Evolutionary conservation across 2,329 filamentous ascomycete genomes (phyloP).

Genomic region (Colletotrichum gloeosporioides): DNA sequence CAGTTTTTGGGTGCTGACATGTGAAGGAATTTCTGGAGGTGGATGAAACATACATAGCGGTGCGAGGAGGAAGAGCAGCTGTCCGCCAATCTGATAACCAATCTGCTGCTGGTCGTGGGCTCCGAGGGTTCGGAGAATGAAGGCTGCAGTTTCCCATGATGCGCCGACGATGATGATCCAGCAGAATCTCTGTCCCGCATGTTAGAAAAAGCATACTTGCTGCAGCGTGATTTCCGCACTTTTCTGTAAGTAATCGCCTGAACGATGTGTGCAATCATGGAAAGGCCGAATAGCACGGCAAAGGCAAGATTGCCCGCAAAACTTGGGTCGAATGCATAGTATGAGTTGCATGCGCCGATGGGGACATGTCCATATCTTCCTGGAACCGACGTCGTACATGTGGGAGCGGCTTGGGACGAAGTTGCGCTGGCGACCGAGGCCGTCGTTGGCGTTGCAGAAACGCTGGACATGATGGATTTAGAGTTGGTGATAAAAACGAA

Average conservation of each 20-base stretch:
- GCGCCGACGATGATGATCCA: conserved; percentile 47
- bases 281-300: conserved; percentile 34
- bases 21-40: neutral
- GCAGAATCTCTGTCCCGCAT: conserved; percentile 29
- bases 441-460: neutral
- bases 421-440: neutral
- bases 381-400: conserved; percentile 37
- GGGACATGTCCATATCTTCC: conserved; percentile 36
- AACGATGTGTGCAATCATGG: conserved; percentile 29
- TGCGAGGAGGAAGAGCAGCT: conserved; percentile 44
- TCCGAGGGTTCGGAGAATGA: conserved; percentile 39
- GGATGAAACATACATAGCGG: conserved; percentile 38
- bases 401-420: neutral
- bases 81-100: conserved; percentile 33
- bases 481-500: neutral
- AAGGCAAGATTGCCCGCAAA: conserved; percentile 38
- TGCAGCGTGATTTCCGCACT: conserved; percentile 10
- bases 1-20: neutral
- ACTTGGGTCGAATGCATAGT: conserved; percentile 36
- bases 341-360: conserved; percentile 34
- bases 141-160: conserved; percentile 43
- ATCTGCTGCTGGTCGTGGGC: conserved; percentile 41
- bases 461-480: neutral
- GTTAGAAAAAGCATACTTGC: accelerated
- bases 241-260: conserved; percentile 36